Evolutionary conservation across 2,329 filamentous ascomycete genomes (phyloP).

Genomic region (Aspergillus neoniger): DNA sequence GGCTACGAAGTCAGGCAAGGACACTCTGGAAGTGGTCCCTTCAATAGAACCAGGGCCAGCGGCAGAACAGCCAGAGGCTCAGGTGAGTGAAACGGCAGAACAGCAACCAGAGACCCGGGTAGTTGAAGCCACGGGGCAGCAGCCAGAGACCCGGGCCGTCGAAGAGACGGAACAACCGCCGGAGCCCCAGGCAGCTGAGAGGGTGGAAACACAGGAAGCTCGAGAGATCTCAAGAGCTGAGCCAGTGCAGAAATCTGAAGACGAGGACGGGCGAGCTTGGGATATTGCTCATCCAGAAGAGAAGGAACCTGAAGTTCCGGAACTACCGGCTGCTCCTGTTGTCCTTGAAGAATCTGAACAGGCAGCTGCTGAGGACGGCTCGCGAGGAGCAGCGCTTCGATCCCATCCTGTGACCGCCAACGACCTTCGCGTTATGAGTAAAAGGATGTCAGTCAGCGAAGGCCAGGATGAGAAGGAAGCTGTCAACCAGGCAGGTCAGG

Average conservation of each 20-base stretch:
- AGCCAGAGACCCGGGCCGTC: background rate
- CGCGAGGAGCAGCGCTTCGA: conserved; percentile 29
- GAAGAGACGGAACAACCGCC: background rate
- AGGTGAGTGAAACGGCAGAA: background rate
- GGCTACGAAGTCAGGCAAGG: conserved; percentile 8
- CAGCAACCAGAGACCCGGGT: background rate
- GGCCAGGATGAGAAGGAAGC: conserved; percentile 21
- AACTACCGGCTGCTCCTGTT: conserved; percentile 3
- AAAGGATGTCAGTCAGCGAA: conserved; percentile 17
- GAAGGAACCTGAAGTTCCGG: background rate
- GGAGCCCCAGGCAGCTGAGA: background rate
- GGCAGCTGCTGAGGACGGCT: conserved; percentile 12
- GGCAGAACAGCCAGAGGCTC: background rate
- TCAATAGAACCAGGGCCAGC: background rate
- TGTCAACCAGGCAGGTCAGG: conserved; percentile 16
- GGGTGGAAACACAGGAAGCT: background rate
- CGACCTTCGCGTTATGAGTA: conserved; percentile 25
- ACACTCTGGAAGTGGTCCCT: background rate
- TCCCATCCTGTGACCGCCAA: conserved; percentile 34
- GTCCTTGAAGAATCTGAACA: background rate
- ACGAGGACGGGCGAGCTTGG: background rate
- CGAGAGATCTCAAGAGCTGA: background rate
- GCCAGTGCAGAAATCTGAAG: background rate
- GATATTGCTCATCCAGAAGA: conserved; percentile 5
- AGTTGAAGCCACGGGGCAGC: background rate